Conservation (phyloP, 164 flowering plant genomes). For the Nymphaea colorata region DNA sequence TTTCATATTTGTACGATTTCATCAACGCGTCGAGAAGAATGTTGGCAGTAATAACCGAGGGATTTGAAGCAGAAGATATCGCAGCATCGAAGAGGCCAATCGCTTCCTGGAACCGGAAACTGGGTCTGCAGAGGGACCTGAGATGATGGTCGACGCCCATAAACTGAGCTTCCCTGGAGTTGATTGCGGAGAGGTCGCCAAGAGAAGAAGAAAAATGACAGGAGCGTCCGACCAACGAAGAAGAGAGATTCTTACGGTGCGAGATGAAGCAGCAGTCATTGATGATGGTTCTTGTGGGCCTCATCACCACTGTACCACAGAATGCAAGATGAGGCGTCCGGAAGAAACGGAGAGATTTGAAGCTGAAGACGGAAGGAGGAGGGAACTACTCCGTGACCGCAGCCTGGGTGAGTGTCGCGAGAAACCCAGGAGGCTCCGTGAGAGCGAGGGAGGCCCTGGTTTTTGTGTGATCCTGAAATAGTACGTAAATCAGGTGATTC, state of each 20-base stretch:
- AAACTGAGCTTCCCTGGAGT: background rate
- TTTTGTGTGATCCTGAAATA: background rate
- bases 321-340: too few relatives aligned
- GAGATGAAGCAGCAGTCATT: background rate
- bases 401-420: too few relatives aligned
- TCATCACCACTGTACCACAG: background rate
- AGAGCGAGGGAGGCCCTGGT: too few relatives aligned
- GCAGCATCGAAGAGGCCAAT: constrained; percentile 20
- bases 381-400: too few relatives aligned
- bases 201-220: background rate
- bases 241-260: background rate
- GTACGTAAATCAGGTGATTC: background rate
- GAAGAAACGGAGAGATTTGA: too few relatives aligned
- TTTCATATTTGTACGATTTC: constrained; percentile 26
- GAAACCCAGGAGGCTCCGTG: too few relatives aligned
- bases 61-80: constrained; percentile 21
- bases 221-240: background rate
- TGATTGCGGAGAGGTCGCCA: background rate
- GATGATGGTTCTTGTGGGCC: background rate
- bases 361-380: too few relatives aligned
- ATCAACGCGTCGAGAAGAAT: constrained; percentile 29
- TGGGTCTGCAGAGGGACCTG: constrained; percentile 28
- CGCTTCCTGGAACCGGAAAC: constrained; percentile 21
- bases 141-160: constrained; percentile 21
- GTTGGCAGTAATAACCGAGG: constrained; percentile 27